Conservation (phyloP, 139 green algal genomes). For the Coelastrella sp. region DNA sequence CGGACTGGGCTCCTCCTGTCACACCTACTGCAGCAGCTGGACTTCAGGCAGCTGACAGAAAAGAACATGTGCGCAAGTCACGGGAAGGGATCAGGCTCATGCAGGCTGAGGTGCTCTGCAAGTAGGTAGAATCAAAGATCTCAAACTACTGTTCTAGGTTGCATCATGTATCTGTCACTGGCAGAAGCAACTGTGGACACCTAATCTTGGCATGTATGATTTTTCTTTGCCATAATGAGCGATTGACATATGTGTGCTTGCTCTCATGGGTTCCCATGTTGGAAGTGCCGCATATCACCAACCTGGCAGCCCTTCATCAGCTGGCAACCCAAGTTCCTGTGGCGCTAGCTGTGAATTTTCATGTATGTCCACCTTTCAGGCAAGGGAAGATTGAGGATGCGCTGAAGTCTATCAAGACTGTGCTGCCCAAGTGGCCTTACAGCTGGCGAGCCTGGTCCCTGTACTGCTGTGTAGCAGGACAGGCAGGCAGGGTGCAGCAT, state of each 20-base stretch:
- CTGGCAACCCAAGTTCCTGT: no score
- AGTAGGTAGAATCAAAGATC: not conserved
- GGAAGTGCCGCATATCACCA: no score
- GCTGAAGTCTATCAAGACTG: slow-evolving; percentile 7
- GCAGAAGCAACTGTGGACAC: no score
- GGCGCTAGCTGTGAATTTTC: no score
- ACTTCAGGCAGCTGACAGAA: not conserved
- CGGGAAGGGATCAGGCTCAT: slow-evolving; percentile 6
- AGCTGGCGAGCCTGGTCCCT: slow-evolving; percentile 67
- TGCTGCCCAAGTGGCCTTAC: slow-evolving; percentile 54
- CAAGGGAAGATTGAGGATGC: slow-evolving; percentile 33
- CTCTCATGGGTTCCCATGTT: no score
- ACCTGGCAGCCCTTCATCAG: no score
- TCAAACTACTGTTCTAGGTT: not conserved
- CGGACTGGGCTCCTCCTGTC: not conserved
- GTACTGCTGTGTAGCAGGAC: slow-evolving; percentile 54
- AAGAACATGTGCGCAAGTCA: not conserved
- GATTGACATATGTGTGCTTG: no score
- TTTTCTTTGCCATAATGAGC: no score
- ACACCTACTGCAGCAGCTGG: not conserved
- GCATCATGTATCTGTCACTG: no score
- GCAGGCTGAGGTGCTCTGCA: slow-evolving; percentile 21
- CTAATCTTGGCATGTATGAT: no score
- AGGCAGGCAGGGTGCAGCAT: slow-evolving; percentile 35
- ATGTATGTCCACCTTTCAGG: no score